A percentile compares a stretch with the other conserved stretches of the same genome.
These are phyloP conservation scores for Blumeria graminis DNA, from an alignment of 2,329 filamentous ascomycete genomes.

Conservation along the genomic window DNA sequence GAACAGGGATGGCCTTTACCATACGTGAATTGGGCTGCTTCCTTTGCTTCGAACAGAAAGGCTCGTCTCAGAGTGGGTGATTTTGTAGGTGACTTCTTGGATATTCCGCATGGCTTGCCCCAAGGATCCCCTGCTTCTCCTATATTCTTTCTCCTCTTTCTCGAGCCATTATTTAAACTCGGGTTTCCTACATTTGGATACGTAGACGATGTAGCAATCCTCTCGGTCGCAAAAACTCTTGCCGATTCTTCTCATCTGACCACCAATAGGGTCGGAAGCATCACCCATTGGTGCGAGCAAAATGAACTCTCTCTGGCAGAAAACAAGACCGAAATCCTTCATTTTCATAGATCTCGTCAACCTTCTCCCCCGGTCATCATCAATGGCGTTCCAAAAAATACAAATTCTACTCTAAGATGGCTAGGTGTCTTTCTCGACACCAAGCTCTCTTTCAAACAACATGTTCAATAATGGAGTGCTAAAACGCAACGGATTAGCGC, in stretches of 20 bases:
- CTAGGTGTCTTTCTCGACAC: not conserved
- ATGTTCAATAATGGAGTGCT: not conserved
- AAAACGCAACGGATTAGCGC: not conserved
- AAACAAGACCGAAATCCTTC: not conserved
- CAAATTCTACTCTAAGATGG: not conserved
- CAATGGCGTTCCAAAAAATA: not conserved
- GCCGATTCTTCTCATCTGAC: not conserved
- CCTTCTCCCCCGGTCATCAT: not conserved
- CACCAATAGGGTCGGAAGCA: not conserved
- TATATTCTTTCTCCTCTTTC: not conserved
- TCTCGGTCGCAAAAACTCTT: not conserved
- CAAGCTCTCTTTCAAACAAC: not conserved
- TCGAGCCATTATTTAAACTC: not conserved
- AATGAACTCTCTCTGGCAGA: not conserved
- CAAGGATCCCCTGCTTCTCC: not conserved
- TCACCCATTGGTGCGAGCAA: not conserved
- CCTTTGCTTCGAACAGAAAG: not conserved
- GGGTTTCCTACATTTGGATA: not conserved
- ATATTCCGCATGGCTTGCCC: not conserved
- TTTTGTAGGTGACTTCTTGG: not conserved
- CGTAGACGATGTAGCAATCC: not conserved
- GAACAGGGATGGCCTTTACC: not conserved
- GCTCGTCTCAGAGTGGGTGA: not conserved
- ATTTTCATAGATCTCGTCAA: not conserved
- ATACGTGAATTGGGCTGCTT: not conserved